These are phyloP conservation scores for Ustilago crameri DNA, from an alignment of 1,284 basidiomycete genomes.

Conservation along the genomic window DNA sequence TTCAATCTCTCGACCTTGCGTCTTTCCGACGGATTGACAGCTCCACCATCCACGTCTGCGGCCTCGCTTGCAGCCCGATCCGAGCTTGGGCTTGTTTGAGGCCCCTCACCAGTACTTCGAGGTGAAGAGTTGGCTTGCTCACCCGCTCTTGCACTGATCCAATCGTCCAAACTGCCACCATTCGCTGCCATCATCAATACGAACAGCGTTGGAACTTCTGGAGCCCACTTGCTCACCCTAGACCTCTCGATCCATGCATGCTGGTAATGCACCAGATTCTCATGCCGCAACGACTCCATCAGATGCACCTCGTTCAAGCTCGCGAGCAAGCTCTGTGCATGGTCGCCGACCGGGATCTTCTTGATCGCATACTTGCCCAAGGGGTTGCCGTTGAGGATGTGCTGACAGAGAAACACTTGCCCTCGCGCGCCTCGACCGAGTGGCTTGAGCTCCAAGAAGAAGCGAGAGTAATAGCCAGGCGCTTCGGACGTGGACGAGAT, in stretches of 20 bases:
- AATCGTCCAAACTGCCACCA: constrained; percentile 64
- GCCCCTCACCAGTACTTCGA: background rate
- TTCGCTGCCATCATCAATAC: constrained; percentile 67
- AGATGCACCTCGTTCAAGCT: constrained; percentile 75
- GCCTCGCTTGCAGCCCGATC: too few relatives aligned
- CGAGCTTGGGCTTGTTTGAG: too few relatives aligned
- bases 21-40: constrained; percentile 4
- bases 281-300: constrained; percentile 85
- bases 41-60: background rate
- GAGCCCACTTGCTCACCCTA: constrained; percentile 52
- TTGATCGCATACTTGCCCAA: constrained; percentile 83
- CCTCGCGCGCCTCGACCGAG: constrained; percentile 93
- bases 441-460: constrained; percentile 85
- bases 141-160: constrained; percentile 54
- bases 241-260: constrained; percentile 87
- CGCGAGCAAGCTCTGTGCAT: constrained; percentile 46
- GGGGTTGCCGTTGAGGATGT: constrained; percentile 81
- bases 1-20: constrained; percentile 46
- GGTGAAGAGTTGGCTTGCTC: constrained; percentile 3
- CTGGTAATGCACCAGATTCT: constrained; percentile 92
- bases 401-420: constrained; percentile 85
- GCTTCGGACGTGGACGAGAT: constrained; percentile 56
- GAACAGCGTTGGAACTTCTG: constrained; percentile 61
- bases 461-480: constrained; percentile 74
- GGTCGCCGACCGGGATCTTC: constrained; percentile 89